Percentiles rank a stretch among this genome's conserved stretches.
Conservation (phyloP, 2,329 filamentous ascomycete genomes). For the Xylaria hypoxylon region DNA sequence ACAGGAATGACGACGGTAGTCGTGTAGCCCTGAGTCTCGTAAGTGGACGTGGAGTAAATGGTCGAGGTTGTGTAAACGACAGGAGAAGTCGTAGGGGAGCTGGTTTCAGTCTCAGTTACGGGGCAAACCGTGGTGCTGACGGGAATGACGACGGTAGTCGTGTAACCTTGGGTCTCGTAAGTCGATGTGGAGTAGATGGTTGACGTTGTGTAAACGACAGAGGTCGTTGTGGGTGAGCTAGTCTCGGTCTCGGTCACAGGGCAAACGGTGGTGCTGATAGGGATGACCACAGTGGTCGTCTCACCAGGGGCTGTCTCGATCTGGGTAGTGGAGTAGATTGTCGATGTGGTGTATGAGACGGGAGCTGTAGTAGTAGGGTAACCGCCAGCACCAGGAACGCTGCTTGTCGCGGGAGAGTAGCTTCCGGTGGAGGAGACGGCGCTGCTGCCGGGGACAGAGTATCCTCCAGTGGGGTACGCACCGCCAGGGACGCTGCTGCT, state of each 20-base stretch:
- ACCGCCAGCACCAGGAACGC: slow-evolving; percentile 10
- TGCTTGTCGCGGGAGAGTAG: slow-evolving; percentile 8
- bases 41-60: slow-evolving; percentile 47
- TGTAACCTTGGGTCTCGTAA: slow-evolving; percentile 38
- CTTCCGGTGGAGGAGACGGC: background rate
- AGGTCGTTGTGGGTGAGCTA: slow-evolving; percentile 29
- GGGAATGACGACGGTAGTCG: slow-evolving; percentile 43
- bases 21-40: slow-evolving; percentile 39
- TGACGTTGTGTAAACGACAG: slow-evolving; percentile 46
- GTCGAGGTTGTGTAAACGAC: slow-evolving; percentile 48
- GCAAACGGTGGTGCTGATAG: slow-evolving; percentile 46
- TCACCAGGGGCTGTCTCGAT: slow-evolving; percentile 42
- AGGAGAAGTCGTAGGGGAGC: slow-evolving; percentile 28
- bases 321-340: slow-evolving; percentile 49
- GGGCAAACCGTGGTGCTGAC: slow-evolving; percentile 46
- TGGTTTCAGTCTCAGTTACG: slow-evolving; percentile 33
- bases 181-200: slow-evolving; percentile 49
- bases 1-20: slow-evolving; percentile 44
- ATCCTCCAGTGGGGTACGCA: background rate
- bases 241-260: slow-evolving; percentile 34
- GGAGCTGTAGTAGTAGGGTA: slow-evolving; percentile 28
- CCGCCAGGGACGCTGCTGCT: background rate
- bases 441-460: slow-evolving; percentile 10
- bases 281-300: slow-evolving; percentile 44
- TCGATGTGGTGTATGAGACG: slow-evolving; percentile 49